Evolutionary conservation across 2,329 filamentous ascomycete genomes (phyloP).

Genomic region (Aspergillus flavus): DNA sequence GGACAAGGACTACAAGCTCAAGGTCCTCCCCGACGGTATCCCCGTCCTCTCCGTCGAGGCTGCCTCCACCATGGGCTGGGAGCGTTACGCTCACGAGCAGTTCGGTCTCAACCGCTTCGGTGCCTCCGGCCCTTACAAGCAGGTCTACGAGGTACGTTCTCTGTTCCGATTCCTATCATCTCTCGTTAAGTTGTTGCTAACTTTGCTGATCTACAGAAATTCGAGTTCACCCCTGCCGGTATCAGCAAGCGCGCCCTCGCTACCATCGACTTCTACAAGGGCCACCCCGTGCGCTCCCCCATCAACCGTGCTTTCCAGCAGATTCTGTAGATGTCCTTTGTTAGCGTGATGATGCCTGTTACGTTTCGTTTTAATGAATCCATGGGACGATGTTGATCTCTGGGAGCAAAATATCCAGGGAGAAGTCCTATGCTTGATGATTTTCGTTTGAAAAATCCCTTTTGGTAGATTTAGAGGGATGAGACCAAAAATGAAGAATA

Average conservation of each 20-base stretch:
- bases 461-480: conserved; percentile 25
- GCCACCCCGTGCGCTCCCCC: conserved; percentile 87
- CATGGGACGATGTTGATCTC: conserved; percentile 27
- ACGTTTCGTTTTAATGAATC: conserved; percentile 30
- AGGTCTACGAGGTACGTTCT: conserved; percentile 82
- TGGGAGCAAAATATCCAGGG: conserved; percentile 6
- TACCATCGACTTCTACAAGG: conserved; percentile 98
- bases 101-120: conserved; percentile 99
- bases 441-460: conserved; percentile 20
- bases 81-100: conserved; percentile 99
- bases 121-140: conserved; percentile 95
- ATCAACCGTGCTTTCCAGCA: conserved; percentile 98
- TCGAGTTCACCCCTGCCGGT: conserved; percentile 97
- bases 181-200: conserved; percentile 10
- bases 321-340: conserved; percentile 69
- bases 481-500: conserved; percentile 18
- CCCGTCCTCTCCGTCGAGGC: conserved; percentile 92
- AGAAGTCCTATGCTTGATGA: conserved; percentile 23
- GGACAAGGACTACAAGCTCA: conserved; percentile 90
- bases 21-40: conserved; percentile 89
- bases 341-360: conserved; percentile 21
- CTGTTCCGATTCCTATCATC: background rate
- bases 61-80: conserved; percentile 97
- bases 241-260: conserved; percentile 91
- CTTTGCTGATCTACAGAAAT: conserved; percentile 66